Evolutionary conservation across 352 stramenopile genomes (phyloP).

Genomic region (Phytophthora fragariae): DNA sequence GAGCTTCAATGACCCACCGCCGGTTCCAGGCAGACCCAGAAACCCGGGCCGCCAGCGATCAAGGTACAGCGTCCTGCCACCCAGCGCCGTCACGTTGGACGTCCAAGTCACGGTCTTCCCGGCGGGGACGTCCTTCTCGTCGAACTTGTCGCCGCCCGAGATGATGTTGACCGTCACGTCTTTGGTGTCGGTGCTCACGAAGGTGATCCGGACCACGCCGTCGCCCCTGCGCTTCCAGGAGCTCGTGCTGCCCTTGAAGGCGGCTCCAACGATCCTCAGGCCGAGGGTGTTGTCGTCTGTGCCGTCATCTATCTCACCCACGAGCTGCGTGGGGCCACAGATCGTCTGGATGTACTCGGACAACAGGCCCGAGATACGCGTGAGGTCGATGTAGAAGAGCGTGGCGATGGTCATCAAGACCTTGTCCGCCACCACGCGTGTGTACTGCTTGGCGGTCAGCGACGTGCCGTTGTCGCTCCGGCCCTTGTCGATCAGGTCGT

Average conservation of each 20-base stretch:
- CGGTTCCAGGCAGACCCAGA: constrained; percentile 35
- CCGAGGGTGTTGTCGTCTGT: constrained; percentile 51
- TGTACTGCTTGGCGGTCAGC: constrained; percentile 40
- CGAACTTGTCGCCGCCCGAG: constrained; percentile 43
- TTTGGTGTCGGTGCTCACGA: constrained; percentile 44
- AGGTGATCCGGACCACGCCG: constrained; percentile 52
- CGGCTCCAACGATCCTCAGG: constrained; percentile 45
- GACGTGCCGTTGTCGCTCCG: constrained; percentile 46
- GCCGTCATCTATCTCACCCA: constrained; percentile 57
- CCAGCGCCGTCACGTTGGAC: constrained; percentile 33
- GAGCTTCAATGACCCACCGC: constrained; percentile 36
- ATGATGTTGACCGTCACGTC: constrained; percentile 43
- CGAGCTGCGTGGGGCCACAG: constrained; percentile 38
- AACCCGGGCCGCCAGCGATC: constrained; percentile 39
- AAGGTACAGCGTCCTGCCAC: constrained; percentile 40
- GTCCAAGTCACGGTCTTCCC: constrained; percentile 35
- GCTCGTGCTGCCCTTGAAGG: constrained; percentile 48
- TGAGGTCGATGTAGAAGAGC: constrained; percentile 43
- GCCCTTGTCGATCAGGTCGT: constrained; percentile 38
- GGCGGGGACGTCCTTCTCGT: constrained; percentile 50
- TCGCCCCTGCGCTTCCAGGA: constrained; percentile 57
- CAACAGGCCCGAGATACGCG: constrained; percentile 36
- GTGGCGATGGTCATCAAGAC: constrained; percentile 38
- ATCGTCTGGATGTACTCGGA: constrained; percentile 46
- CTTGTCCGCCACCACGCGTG: constrained; percentile 36